These are phyloP conservation scores for Odontarrhena argentea DNA, from an alignment of 345 rosid genomes.

Conservation along the genomic window DNA sequence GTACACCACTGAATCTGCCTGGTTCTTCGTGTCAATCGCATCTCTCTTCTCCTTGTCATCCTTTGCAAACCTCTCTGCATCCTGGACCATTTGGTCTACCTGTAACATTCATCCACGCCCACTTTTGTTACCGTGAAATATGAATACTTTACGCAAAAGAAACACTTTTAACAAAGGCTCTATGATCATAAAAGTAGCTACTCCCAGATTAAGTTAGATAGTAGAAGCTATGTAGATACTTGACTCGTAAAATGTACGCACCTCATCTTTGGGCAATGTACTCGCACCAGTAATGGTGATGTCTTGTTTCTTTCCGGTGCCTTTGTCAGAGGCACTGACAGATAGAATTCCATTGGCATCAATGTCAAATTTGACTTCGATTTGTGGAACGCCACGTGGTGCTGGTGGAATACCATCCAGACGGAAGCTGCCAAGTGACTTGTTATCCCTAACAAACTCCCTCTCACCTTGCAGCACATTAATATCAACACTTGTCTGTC, in stretches of 20 bases:
- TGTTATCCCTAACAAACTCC: slow-evolving; percentile 95
- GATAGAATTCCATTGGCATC: slow-evolving; percentile 97
- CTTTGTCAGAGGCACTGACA: slow-evolving; percentile 83
- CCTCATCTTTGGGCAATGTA: slow-evolving; percentile 96
- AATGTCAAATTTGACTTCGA: slow-evolving; percentile 90
- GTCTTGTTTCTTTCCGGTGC: slow-evolving; percentile 94
- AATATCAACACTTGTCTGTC: slow-evolving; percentile 97
- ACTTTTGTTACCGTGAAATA: slow-evolving; percentile 1
- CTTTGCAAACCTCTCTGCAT: slow-evolving; percentile 82
- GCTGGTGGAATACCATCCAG: slow-evolving; percentile 86
- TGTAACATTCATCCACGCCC: slow-evolving; percentile 35
- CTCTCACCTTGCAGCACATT: slow-evolving; percentile 97
- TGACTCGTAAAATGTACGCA: slow-evolving; percentile 27
- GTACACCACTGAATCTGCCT: slow-evolving; percentile 88
- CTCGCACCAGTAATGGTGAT: slow-evolving; percentile 94
- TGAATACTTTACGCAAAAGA: background rate
- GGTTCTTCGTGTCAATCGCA: slow-evolving; percentile 96
- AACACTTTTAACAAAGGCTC: background rate
- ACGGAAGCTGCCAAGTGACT: slow-evolving; percentile 81
- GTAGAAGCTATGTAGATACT: too few species aligned
- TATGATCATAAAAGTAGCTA: background rate
- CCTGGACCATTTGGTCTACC: slow-evolving; percentile 90
- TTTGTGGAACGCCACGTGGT: slow-evolving; percentile 93
- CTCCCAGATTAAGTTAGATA: background rate
- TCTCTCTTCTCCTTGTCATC: slow-evolving; percentile 98